Conservation (phyloP, 805 yeast genomes). For the Wickerhamiella lipophila region DNA sequence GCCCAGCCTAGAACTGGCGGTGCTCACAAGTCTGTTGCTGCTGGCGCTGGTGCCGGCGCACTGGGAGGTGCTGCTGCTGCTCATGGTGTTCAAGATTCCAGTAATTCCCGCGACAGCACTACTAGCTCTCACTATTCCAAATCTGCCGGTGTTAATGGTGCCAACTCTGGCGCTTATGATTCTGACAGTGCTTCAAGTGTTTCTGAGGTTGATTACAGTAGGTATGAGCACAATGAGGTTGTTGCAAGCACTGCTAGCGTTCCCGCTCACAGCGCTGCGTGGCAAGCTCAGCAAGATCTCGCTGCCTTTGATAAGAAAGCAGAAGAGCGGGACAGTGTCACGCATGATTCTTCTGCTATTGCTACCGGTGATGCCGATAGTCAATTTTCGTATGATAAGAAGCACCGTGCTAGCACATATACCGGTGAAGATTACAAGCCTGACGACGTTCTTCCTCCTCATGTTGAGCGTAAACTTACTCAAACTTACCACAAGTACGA, state of each 20-base stretch:
- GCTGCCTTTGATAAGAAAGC: constrained; percentile 15
- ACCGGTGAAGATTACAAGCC: constrained; percentile 21
- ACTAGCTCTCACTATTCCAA: not conserved
- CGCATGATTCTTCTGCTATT: constrained; percentile 5
- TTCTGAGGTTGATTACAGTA: not conserved
- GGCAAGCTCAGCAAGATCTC: constrained; percentile 19
- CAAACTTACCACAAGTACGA: constrained; percentile 27
- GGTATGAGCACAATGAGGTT: not conserved
- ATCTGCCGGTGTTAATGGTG: not conserved
- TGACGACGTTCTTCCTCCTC: constrained; percentile 23
- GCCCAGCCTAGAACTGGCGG: not conserved
- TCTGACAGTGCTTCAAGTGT: constrained; percentile 3
- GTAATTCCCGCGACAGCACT: not conserved
- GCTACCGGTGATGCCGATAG: constrained; percentile 22
- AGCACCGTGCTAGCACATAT: constrained; percentile 23
- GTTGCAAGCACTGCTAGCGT: not conserved
- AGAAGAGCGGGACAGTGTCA: not conserved
- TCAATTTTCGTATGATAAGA: constrained; percentile 27
- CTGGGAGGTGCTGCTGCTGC: constrained; percentile 1
- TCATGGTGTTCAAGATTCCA: not conserved
- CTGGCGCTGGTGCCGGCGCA: constrained; percentile 6
- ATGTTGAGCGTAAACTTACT: constrained; percentile 27
- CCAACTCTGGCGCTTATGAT: not conserved
- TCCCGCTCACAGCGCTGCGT: constrained; percentile 17
- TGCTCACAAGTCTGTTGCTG: not conserved